A percentile compares a stretch with the other conserved stretches of the same genome.
phyloP scores from a whole-genome alignment of 2,329 filamentous ascomycete species.

The Lachnellula subtilissima region DNA sequence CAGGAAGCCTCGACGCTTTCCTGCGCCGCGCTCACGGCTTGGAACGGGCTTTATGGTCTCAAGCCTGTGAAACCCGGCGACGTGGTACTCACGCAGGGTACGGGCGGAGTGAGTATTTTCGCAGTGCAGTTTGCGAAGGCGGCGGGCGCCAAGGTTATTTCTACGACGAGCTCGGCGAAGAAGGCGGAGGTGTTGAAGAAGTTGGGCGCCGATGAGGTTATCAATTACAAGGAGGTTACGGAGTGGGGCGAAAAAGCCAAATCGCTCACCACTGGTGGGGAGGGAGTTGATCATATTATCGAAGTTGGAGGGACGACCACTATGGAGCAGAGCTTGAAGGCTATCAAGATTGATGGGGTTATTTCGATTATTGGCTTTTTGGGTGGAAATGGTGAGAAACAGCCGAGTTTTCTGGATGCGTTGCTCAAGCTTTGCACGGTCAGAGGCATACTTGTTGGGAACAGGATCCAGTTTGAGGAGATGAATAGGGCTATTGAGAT shows the following conservation, averaged over 20 bases:
- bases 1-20: conserved; percentile 45
- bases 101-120: conserved; percentile 38
- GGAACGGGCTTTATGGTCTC: conserved; percentile 53
- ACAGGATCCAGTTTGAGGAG: conserved; percentile 44
- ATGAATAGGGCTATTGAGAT: conserved; percentile 47
- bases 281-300: conserved; percentile 40
- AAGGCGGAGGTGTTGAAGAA: conserved; percentile 35
- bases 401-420: conserved; percentile 30
- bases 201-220: conserved; percentile 39
- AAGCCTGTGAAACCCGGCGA: conserved; percentile 33
- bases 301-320: conserved; percentile 39
- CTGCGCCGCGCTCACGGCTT: conserved; percentile 51
- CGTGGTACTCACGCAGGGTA: conserved; percentile 39
- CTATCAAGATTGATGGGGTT: conserved; percentile 38
- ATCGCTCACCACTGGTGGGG: conserved; percentile 32
- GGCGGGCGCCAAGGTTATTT: conserved; percentile 38
- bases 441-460: conserved; percentile 45
- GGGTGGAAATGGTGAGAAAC: conserved; percentile 24
- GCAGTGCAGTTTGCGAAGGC: conserved; percentile 38
- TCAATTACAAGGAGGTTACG: conserved; percentile 39
- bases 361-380: conserved; percentile 38
- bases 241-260: conserved; percentile 39
- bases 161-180: conserved; percentile 36
- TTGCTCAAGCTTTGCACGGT: conserved; percentile 36
- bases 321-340: conserved; percentile 37